Base-by-base conservation (phyloP, 2,329 filamentous ascomycete genomes). In the Scytalidium sp. region DNA sequence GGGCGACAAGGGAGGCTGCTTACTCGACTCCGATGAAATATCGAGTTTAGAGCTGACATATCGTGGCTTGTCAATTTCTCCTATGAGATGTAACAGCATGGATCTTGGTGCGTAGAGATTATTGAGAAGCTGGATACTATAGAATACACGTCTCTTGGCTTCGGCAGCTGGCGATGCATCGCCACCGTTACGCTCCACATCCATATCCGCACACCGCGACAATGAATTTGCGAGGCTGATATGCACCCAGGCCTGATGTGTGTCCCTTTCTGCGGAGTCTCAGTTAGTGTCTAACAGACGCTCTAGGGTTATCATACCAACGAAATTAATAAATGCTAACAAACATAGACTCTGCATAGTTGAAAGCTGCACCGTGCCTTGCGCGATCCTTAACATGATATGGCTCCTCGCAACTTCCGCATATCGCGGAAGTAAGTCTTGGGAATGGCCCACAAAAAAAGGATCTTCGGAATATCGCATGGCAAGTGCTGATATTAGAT, bases 401-500 rank as follows among this genome's bases (percentile, higher is more conserved):
- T 47, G 49, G 19, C 49, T 50, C 46, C 56, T 41, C n/a, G 58
- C 51, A 13, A 53, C 40, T 43, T 58, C 50, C 2, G 43, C 41
- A 22, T 58, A 60, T 44, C 44, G 49, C 17, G 47, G 47, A 20
- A 46, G 46, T 17, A 55, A 44, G 19, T 54, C 43, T 5, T 56
- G 46, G 29, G 49, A 45, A 10, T 41, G 47, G 9, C 40, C 46
- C 19, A 27, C 40, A 41, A 60, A 55, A 41, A 46, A 53, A n/a
- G 47, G 36, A 9, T 67, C 64, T 40, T 56, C 56, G 2, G 61
- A 63, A 46, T 68, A 68, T 2, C 64, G 61, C 3, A 59, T 52
- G 0, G 66, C 63, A 22, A 70, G 54, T 1, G 66, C 66, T 2
- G 69, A 50, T 9, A 69, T 59, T 25, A 64, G 64, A 41, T 61